Percentiles rank a stretch among this genome's conserved stretches.
Conservation (phyloP, 139 green algal species). For the Tetraselmis chui region DNA sequence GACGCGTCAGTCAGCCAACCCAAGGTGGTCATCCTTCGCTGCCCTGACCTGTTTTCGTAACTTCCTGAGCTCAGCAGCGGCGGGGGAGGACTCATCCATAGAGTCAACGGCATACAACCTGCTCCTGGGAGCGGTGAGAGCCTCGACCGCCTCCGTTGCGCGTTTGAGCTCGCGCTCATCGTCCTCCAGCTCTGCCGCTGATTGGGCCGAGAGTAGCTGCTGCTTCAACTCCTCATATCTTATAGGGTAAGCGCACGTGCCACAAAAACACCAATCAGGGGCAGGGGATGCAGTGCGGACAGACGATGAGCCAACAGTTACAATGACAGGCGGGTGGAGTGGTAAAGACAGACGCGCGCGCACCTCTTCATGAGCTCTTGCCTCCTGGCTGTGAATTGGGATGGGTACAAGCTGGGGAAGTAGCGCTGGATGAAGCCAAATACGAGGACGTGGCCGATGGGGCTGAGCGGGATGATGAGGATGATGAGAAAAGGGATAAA, state of each 20-base stretch:
- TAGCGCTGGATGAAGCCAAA: conserved; percentile 96
- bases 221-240: conserved; percentile 76
- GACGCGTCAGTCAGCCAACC: not conserved
- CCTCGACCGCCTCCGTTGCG: conserved; percentile 46
- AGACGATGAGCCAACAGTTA: conserved; percentile 3
- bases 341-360: not conserved
- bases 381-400: conserved; percentile 79
- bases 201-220: conserved; percentile 53
- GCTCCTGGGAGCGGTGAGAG: conserved; percentile 46
- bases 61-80: not conserved
- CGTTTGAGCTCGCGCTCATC: conserved; percentile 63
- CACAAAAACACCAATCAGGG: no score
- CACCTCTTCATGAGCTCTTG: conserved; percentile 72
- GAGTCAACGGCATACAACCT: not conserved
- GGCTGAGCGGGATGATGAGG: conserved; percentile 91
- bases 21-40: conserved; percentile 5
- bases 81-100: not conserved
- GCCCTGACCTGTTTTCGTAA: conserved; percentile 5
- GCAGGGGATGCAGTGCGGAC: no score
- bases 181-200: conserved; percentile 45
- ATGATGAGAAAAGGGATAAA: conserved; percentile 98
- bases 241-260: no score
- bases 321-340: not conserved
- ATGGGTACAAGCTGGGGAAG: conserved; percentile 95
- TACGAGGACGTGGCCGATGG: conserved; percentile 93